A percentile compares a stretch with the other conserved stretches of the same genome.
These are phyloP conservation scores for Pyrenophora graminea DNA, from an alignment of 2,329 filamentous ascomycete species.

Conservation along the genomic window DNA sequence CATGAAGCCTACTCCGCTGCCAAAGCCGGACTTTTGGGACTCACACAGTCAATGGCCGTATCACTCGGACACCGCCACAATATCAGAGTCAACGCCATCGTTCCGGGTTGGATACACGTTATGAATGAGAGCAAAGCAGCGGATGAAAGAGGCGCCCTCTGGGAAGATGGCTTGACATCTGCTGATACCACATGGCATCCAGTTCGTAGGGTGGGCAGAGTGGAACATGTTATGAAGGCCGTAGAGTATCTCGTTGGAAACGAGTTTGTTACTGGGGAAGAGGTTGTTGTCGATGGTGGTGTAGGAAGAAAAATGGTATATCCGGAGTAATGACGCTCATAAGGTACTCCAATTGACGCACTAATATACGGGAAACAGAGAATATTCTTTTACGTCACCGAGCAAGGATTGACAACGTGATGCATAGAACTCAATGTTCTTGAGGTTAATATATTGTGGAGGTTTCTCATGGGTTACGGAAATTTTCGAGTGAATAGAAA, in stretches of 20 bases:
- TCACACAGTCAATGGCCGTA: conserved; percentile 56
- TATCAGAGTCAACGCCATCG: conserved; percentile 55
- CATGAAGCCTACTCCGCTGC: conserved; percentile 57
- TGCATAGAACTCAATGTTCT: too few relatives aligned
- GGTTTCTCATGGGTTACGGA: too few relatives aligned
- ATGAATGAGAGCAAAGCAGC: conserved; percentile 48
- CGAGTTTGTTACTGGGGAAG: conserved; percentile 52
- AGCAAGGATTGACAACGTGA: too few relatives aligned
- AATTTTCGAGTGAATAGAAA: too few relatives aligned
- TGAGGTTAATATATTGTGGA: too few relatives aligned
- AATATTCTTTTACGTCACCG: too few relatives aligned
- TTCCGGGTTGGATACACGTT: conserved; percentile 60
- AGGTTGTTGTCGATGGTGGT: conserved; percentile 54
- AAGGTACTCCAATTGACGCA: too few relatives aligned
- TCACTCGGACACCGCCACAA: conserved; percentile 50
- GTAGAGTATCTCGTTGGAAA: conserved; percentile 49
- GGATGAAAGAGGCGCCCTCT: conserved; percentile 48
- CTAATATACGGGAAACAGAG: too few relatives aligned
- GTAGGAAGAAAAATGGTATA: conserved; percentile 54
- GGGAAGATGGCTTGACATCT: conserved; percentile 54
- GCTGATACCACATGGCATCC: conserved; percentile 57
- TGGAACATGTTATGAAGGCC: conserved; percentile 52
- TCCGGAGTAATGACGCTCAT: conserved; percentile 20
- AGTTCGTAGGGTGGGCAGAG: conserved; percentile 55
- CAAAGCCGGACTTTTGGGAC: conserved; percentile 57